Conservation (phyloP, 345 rosid genomes). For the Psidium guajava region DNA sequence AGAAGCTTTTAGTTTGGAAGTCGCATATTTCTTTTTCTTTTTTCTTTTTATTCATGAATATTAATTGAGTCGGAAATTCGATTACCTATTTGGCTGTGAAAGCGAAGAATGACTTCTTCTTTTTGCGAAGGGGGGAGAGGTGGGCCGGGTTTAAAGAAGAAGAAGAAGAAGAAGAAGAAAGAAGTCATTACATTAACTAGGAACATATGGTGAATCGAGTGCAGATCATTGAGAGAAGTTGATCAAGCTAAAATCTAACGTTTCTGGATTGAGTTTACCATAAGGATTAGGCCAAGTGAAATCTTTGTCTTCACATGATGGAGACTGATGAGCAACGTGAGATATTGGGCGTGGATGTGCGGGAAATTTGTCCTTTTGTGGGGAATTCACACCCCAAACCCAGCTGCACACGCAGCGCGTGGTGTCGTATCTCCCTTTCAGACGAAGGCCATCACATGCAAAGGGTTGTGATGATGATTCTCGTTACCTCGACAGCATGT, state of each 20-base stretch:
- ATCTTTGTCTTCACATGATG: not conserved
- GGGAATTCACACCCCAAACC: not conserved
- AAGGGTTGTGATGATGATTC: not conserved
- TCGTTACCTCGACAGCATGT: not conserved
- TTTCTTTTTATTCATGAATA: not conserved
- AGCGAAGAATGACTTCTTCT: not conserved
- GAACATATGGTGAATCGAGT: not conserved
- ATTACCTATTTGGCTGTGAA: not conserved
- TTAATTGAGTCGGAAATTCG: not conserved
- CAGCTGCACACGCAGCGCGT: not conserved
- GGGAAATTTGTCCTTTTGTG: not conserved
- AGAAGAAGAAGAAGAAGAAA: too few species aligned
- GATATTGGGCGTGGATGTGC: not conserved
- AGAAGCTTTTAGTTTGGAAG: not conserved
- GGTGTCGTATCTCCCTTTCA: not conserved
- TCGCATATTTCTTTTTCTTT: too few species aligned
- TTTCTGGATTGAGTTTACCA: not conserved
- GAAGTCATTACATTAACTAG: not conserved
- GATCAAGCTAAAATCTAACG: not conserved
- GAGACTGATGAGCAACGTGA: not conserved
- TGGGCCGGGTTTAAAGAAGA: not conserved
- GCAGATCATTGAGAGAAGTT: not conserved
- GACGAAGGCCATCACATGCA: not conserved
- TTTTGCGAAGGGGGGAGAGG: not conserved
- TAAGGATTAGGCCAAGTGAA: not conserved